A percentile compares a stretch with the other conserved stretches of the same genome.
Evolutionary conservation across 371 early-diverging fungal species (phyloP).

Genomic region (Fennellomyces sp.): DNA sequence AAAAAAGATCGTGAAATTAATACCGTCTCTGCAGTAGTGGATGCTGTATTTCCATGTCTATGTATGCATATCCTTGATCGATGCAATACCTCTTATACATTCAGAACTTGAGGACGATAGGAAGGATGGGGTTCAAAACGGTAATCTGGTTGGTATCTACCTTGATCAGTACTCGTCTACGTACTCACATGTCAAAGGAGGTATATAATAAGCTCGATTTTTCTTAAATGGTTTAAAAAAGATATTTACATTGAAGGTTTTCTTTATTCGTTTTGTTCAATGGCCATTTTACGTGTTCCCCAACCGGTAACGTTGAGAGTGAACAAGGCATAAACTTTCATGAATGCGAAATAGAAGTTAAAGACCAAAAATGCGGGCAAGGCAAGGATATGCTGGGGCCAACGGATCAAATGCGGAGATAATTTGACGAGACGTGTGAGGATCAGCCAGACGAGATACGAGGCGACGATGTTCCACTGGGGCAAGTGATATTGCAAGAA

Average conservation of each 20-base stretch:
- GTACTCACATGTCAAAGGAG: too few relatives aligned
- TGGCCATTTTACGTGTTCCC: slow-evolving; percentile 59
- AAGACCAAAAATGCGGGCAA: slow-evolving; percentile 73
- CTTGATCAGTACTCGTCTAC: too few relatives aligned
- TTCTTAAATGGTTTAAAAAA: too few relatives aligned
- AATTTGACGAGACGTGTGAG: slow-evolving; percentile 73
- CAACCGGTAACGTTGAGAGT: slow-evolving; percentile 75
- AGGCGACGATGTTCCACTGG: slow-evolving; percentile 62
- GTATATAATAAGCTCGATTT: too few relatives aligned
- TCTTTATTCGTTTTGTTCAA: slow-evolving; percentile 5
- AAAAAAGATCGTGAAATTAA: too few relatives aligned
- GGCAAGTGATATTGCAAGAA: slow-evolving; percentile 37
- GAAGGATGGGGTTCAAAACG: too few relatives aligned
- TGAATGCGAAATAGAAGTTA: slow-evolving; percentile 73
- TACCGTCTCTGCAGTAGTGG: too few relatives aligned
- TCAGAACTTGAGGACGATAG: too few relatives aligned
- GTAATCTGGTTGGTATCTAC: too few relatives aligned
- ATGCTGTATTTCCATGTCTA: too few relatives aligned
- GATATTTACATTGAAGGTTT: not conserved
- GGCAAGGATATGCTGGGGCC: slow-evolving; percentile 68
- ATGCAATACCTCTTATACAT: too few relatives aligned
- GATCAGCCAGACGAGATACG: slow-evolving; percentile 69
- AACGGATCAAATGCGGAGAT: slow-evolving; percentile 65
- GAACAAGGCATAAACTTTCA: slow-evolving; percentile 74
- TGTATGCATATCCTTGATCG: too few relatives aligned